Evolutionary conservation across 2,329 filamentous ascomycete genomes (phyloP).

Genomic region (Colletotrichum simmondsii): DNA sequence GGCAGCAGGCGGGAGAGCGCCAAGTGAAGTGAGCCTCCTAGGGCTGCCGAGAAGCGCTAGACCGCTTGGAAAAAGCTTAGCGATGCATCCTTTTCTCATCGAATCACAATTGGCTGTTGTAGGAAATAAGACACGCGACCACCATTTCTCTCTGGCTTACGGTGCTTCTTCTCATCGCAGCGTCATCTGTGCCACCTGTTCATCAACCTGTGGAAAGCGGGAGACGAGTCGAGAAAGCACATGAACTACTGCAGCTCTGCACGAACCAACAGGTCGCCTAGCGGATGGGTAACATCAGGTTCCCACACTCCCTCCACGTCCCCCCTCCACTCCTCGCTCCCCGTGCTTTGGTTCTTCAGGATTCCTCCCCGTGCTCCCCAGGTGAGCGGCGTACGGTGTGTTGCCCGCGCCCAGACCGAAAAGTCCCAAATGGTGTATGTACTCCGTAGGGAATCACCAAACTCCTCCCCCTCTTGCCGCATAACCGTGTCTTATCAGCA

Average conservation of each 20-base stretch:
- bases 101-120: neutral
- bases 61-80: slow-evolving; percentile 12
- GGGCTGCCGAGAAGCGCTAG: neutral
- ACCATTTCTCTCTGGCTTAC: neutral
- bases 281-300: neutral
- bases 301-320: neutral
- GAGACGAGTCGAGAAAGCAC: neutral
- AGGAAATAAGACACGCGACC: neutral
- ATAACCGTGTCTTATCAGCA: slow-evolving; percentile 8
- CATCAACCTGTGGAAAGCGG: neutral
- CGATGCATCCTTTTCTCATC: neutral
- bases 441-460: neutral
- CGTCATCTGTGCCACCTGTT: neutral
- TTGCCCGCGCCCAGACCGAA: neutral
- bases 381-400: neutral
- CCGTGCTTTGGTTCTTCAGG: too few species aligned
- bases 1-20: neutral
- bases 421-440: neutral
- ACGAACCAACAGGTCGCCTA: neutral
- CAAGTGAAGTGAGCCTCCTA: neutral
- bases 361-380: neutral
- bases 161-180: neutral
- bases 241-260: neutral
- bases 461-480: neutral
- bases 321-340: neutral